Conservation (phyloP, 345 rosid genomes). For the Sisymbrium altissimum region DNA sequence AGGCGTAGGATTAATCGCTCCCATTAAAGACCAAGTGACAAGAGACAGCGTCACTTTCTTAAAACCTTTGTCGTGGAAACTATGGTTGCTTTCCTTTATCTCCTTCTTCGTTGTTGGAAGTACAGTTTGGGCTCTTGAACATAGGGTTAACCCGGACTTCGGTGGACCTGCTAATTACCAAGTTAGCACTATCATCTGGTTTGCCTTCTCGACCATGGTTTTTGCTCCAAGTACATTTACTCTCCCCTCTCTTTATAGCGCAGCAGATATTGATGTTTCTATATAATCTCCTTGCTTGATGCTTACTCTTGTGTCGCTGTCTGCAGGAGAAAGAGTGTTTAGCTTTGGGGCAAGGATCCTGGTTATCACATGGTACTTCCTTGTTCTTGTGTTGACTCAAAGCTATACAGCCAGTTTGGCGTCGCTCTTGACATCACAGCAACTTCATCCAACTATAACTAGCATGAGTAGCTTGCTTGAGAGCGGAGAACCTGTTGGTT, state of each 20-base stretch:
- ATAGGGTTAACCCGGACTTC: constrained; percentile 23
- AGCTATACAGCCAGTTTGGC: constrained; percentile 76
- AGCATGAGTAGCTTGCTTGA: constrained; percentile 40
- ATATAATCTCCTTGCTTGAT: neutral
- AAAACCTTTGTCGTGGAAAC: constrained; percentile 49
- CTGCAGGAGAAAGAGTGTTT: constrained; percentile 54
- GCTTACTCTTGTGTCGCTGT: neutral
- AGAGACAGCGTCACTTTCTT: constrained; percentile 52
- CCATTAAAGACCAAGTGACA: constrained; percentile 25
- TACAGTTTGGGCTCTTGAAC: constrained; percentile 15
- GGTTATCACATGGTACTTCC: constrained; percentile 62
- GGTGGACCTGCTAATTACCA: constrained; percentile 48
- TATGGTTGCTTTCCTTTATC: constrained; percentile 41
- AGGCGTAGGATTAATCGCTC: constrained; percentile 22
- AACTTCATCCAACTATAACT: constrained; percentile 45
- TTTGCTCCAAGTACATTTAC: constrained; percentile 37
- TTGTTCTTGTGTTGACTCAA: constrained; percentile 61
- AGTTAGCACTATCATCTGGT: constrained; percentile 58
- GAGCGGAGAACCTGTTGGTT: constrained; percentile 44
- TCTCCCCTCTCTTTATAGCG: neutral
- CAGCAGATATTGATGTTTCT: neutral
- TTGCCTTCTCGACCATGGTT: constrained; percentile 69
- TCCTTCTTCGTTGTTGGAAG: neutral
- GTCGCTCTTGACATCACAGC: constrained; percentile 52
- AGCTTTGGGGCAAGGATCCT: constrained; percentile 49